phyloP scores from a whole-genome alignment of 768 basidiomycete species.

The Cystobasidium tubakii region DNA sequence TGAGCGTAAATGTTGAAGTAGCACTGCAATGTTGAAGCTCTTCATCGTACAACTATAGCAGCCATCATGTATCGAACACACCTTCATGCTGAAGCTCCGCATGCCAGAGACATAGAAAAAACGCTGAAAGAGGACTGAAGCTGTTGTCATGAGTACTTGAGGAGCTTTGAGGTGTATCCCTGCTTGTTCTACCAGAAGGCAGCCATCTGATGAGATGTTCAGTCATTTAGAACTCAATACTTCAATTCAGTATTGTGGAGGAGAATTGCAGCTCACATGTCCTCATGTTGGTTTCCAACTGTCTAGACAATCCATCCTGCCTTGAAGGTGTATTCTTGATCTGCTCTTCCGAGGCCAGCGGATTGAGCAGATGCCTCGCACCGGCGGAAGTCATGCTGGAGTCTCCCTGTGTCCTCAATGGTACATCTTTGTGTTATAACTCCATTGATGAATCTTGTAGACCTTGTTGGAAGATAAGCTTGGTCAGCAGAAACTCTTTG shows the following conservation, averaged over 20 bases:
- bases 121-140: conserved; percentile 89
- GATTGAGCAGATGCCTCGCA: conserved; percentile 32
- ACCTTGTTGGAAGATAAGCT: neutral
- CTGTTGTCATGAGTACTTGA: conserved; percentile 93
- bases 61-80: conserved; percentile 52
- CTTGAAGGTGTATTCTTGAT: conserved; percentile 21
- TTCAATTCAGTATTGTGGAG: too few species aligned
- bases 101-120: conserved; percentile 95
- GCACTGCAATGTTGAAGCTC: conserved; percentile 4
- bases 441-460: neutral
- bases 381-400: conserved; percentile 17
- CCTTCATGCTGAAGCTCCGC: conserved; percentile 88
- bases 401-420: neutral
- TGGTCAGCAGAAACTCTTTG: neutral
- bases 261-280: conserved; percentile 14
- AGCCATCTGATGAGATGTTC: conserved; percentile 56
- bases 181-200: conserved; percentile 90
- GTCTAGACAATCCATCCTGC: conserved; percentile 11
- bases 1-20: neutral
- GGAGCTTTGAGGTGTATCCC: conserved; percentile 85
- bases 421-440: neutral
- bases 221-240: neutral
- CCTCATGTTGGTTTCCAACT: conserved; percentile 25
- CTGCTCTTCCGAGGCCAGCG: conserved; percentile 29
- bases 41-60: neutral